A percentile compares a stretch with the other conserved stretches of the same genome.
These are phyloP conservation scores for Naganishia friedmannii DNA, from an alignment of 768 basidiomycete species.

Conservation along the genomic window DNA sequence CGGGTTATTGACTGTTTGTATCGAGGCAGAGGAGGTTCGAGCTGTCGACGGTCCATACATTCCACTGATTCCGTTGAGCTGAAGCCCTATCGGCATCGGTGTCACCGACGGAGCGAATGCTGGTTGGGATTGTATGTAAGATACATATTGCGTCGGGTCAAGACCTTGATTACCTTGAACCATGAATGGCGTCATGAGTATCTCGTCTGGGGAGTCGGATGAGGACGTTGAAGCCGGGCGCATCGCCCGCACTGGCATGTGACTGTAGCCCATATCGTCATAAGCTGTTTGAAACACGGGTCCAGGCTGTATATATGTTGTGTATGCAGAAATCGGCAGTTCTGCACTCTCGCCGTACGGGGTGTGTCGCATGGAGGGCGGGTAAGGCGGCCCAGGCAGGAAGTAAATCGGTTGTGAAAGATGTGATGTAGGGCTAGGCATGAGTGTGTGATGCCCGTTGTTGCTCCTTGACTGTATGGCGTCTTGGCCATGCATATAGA, in stretches of 20 bases:
- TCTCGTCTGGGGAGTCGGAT: background rate
- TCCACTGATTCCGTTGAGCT: background rate
- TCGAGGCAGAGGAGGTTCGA: background rate
- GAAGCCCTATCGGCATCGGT: background rate
- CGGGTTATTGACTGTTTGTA: background rate
- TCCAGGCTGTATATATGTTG: background rate
- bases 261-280: background rate
- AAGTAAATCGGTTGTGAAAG: conserved; percentile 1
- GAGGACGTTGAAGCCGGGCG: background rate
- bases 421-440: background rate
- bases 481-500: background rate
- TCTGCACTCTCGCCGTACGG: background rate
- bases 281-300: background rate
- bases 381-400: background rate
- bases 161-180: background rate
- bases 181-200: background rate
- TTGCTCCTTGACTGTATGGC: background rate
- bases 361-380: background rate
- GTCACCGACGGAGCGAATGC: background rate
- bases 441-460: background rate
- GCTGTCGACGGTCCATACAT: background rate
- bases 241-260: background rate
- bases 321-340: background rate
- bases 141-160: background rate
- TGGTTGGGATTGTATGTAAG: background rate